Conservation (phyloP, 164 flowering plant genomes). For the Sedum album region DNA sequence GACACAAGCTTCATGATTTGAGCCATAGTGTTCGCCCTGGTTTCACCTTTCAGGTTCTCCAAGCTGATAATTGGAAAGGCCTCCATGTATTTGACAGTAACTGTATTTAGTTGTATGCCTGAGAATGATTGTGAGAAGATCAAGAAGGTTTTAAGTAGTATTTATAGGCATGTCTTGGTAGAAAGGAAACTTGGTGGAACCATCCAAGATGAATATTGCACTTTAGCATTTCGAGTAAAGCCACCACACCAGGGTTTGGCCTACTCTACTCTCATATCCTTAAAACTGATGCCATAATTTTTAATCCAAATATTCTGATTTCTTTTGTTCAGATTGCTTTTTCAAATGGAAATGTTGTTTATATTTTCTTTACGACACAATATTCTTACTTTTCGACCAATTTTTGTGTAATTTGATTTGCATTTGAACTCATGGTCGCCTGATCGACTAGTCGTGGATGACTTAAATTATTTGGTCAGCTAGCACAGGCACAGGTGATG, state of each 20-base stretch:
- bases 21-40: slow-evolving; percentile 50
- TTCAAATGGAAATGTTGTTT: no score
- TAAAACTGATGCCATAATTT: no score
- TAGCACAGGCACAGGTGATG: not conserved
- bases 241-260: no score
- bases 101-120: not conserved
- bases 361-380: no score
- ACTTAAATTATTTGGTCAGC: no score
- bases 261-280: no score
- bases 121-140: not conserved
- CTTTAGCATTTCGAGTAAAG: no score
- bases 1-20: slow-evolving; percentile 68
- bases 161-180: not conserved
- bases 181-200: not conserved
- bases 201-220: not conserved
- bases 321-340: no score
- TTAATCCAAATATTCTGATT: no score
- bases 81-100: slow-evolving; percentile 22
- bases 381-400: no score
- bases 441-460: no score
- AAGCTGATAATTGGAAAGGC: slow-evolving; percentile 62
- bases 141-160: not conserved
- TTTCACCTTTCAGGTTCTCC: no score
- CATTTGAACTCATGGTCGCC: slow-evolving; percentile 3
- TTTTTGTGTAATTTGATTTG: not conserved